A percentile compares a stretch with the other conserved stretches of the same genome.
Conservation (phyloP, 306 rosid genomes). For the Chamaecrista fasciculata region DNA sequence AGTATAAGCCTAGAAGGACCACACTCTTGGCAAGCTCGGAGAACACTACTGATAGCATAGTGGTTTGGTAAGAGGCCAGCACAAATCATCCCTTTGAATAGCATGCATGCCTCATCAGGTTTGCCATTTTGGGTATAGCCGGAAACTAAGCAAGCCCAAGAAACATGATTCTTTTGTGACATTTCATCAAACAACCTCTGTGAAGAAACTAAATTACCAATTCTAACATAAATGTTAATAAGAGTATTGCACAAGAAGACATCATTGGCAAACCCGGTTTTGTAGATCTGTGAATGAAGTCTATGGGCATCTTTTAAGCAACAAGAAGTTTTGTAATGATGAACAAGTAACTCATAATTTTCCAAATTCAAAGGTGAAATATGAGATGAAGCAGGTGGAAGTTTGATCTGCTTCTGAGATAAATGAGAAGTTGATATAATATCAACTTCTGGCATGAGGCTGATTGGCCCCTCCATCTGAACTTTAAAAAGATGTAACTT, state of each 20-base stretch:
- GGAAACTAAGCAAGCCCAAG: slow-evolving; percentile 82
- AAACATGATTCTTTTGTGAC: slow-evolving; percentile 62
- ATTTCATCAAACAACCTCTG: slow-evolving; percentile 68
- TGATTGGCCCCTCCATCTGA: neutral
- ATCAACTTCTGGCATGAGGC: neutral
- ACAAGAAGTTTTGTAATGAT: slow-evolving; percentile 42
- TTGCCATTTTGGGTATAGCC: slow-evolving; percentile 60
- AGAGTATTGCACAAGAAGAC: slow-evolving; percentile 71
- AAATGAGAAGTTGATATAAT: slow-evolving; percentile 7
- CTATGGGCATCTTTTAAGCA: slow-evolving; percentile 51
- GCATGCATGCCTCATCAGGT: slow-evolving; percentile 58
- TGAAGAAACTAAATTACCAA: slow-evolving; percentile 47
- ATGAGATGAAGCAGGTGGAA: slow-evolving; percentile 21
- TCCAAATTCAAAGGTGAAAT: slow-evolving; percentile 23
- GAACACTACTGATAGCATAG: slow-evolving; percentile 70
- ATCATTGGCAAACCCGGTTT: slow-evolving; percentile 57
- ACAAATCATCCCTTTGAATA: slow-evolving; percentile 55
- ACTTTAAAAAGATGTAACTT: neutral
- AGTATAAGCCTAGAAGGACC: slow-evolving; percentile 47
- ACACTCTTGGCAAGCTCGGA: slow-evolving; percentile 71
- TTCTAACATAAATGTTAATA: slow-evolving; percentile 55
- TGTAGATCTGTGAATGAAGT: slow-evolving; percentile 64
- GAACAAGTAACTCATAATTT: slow-evolving; percentile 34
- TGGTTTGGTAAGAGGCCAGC: slow-evolving; percentile 54
- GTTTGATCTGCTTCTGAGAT: slow-evolving; percentile 30